Evolutionary conservation across 73 alveolate genomes (phyloP).

Genomic region (Uronychia setigera): DNA sequence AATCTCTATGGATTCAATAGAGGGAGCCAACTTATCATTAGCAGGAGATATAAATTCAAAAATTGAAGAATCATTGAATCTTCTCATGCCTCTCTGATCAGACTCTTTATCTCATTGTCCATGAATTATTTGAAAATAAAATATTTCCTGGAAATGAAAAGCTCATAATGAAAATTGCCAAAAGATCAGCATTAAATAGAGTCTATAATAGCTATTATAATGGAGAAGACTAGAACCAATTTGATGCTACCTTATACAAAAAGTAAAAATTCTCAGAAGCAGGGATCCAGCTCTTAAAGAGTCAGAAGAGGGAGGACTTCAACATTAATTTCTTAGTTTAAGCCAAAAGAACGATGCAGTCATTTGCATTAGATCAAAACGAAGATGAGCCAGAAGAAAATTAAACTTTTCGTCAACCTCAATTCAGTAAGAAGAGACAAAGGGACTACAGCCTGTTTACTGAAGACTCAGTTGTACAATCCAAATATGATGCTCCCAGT

Average conservation of each 20-base stretch:
- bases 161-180: not conserved
- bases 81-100: not conserved
- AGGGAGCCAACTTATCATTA: not conserved
- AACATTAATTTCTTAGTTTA: not conserved
- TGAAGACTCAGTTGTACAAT: too few species aligned
- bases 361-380: not conserved
- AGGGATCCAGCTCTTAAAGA: not conserved
- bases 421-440: too few species aligned
- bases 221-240: not conserved
- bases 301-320: not conserved
- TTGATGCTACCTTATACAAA: not conserved
- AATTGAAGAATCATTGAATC: not conserved
- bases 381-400: too few species aligned
- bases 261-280: not conserved
- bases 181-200: not conserved
- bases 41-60: not conserved
- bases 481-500: too few species aligned
- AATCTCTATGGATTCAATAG: not conserved
- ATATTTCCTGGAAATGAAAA: not conserved
- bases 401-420: too few species aligned
- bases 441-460: too few species aligned
- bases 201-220: not conserved
- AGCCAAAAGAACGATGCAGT: not conserved
- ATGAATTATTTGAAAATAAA: not conserved
- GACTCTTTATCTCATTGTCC: not conserved